Evolutionary conservation across 106 monocot species (phyloP).

Genomic region (Acorus calamus): DNA sequence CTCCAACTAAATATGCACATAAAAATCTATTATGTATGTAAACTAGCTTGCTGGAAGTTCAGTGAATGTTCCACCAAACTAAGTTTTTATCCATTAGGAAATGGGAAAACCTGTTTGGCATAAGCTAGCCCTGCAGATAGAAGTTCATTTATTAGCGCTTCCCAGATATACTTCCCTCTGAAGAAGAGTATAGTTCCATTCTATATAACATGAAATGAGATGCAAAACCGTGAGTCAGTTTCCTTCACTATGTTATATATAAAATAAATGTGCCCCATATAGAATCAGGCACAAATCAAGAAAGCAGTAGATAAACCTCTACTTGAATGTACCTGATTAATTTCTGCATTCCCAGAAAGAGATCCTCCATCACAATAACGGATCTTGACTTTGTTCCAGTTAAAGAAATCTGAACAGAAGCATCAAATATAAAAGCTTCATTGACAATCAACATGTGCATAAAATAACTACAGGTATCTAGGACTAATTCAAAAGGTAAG

Average conservation of each 20-base stretch:
- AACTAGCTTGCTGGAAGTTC: too few species aligned
- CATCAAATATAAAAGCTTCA: not conserved
- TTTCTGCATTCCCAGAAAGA: constrained; percentile 50
- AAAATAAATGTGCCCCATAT: not conserved
- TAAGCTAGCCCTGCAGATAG: constrained; percentile 47
- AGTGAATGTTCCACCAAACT: too few species aligned
- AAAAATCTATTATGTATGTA: too few species aligned
- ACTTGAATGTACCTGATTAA: constrained; percentile 28
- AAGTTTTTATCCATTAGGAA: too few species aligned
- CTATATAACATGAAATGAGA: constrained; percentile 19
- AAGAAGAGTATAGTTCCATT: constrained; percentile 55
- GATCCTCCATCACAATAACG: constrained; percentile 96
- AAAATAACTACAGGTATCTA: not conserved
- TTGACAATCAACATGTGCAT: not conserved
- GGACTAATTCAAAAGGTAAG: too few species aligned
- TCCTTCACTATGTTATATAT: not conserved
- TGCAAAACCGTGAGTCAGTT: not conserved
- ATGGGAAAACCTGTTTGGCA: constrained; percentile 57
- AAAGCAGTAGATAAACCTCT: not conserved
- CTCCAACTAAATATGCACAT: too few species aligned
- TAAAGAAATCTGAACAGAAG: constrained; percentile 69
- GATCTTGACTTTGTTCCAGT: constrained; percentile 93
- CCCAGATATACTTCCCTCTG: constrained; percentile 79
- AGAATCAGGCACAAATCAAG: not conserved
- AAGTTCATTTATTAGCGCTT: constrained; percentile 73